phyloP scores from a whole-genome alignment of 2,329 filamentous ascomycete genomes.

The Paraphoma sp. region DNA sequence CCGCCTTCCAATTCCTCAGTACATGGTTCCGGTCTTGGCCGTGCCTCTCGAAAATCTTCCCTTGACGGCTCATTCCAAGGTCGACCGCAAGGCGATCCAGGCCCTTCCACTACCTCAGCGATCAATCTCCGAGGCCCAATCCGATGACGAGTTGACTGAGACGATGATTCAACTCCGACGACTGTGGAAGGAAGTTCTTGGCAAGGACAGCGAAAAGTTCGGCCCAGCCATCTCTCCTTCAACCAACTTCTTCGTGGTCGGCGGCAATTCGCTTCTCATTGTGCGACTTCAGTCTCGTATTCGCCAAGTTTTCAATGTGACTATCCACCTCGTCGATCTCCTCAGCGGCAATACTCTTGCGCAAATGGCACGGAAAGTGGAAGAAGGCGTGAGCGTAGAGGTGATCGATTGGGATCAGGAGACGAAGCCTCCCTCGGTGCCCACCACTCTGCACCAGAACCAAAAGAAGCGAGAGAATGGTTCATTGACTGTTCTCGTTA shows the following conservation, averaged over 20 bases:
- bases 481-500: not conserved
- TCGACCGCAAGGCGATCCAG: constrained; percentile 19
- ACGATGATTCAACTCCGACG: constrained; percentile 4
- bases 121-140: constrained; percentile 14
- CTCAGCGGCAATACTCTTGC: not conserved
- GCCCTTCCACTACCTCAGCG: constrained; percentile 15
- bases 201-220: constrained; percentile 14
- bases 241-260: not conserved
- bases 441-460: not conserved
- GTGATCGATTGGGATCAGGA: not conserved
- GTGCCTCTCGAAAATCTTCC: constrained; percentile 13
- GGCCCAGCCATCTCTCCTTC: not conserved
- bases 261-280: not conserved
- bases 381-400: not conserved
- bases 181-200: constrained; percentile 14
- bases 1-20: constrained; percentile 36
- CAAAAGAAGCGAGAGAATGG: too few species aligned
- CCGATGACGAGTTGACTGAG: constrained; percentile 13
- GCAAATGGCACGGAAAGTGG: not conserved
- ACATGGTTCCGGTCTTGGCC: constrained; percentile 23
- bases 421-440: not conserved
- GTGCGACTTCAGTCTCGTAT: not conserved
- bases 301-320: not conserved
- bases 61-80: constrained; percentile 9
- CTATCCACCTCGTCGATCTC: not conserved